Evolutionary conservation across 768 basidiomycete species (phyloP).

Genomic region (Paxillus involutus): DNA sequence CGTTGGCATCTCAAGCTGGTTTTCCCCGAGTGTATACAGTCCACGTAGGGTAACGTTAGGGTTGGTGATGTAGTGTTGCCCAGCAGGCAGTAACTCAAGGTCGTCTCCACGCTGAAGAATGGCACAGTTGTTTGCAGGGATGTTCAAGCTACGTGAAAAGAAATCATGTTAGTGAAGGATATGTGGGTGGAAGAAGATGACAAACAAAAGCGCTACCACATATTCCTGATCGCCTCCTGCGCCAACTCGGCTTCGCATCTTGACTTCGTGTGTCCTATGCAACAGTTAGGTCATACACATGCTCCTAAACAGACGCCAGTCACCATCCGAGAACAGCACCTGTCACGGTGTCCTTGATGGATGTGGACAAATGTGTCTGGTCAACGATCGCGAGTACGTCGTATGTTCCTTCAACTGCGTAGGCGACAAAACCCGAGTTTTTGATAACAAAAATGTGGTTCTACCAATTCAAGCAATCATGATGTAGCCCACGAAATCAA

Average conservation of each 20-base stretch:
- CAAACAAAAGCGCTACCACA: constrained; percentile 77
- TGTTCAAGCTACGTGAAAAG: constrained; percentile 58
- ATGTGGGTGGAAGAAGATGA: constrained; percentile 2
- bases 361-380: constrained; percentile 70
- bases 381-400: constrained; percentile 78
- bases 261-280: constrained; percentile 67
- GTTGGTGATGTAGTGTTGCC: constrained; percentile 83
- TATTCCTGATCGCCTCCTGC: constrained; percentile 53
- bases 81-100: constrained; percentile 73
- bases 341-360: constrained; percentile 63
- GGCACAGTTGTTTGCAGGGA: constrained; percentile 86
- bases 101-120: constrained; percentile 82
- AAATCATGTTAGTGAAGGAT: neutral
- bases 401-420: constrained; percentile 76
- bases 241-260: constrained; percentile 63
- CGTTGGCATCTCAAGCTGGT: constrained; percentile 84
- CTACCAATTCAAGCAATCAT: constrained; percentile 12
- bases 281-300: constrained; percentile 1
- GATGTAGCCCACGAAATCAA: neutral
- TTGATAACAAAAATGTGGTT: constrained; percentile 82
- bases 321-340: constrained; percentile 59
- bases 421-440: constrained; percentile 77
- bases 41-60: constrained; percentile 82
- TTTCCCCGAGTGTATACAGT: constrained; percentile 78
- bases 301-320: constrained; percentile 4